Percentiles rank a stretch among this genome's conserved stretches.
phyloP scores from a whole-genome alignment of 78 protist species.

The Creolimax fragrantissima region DNA sequence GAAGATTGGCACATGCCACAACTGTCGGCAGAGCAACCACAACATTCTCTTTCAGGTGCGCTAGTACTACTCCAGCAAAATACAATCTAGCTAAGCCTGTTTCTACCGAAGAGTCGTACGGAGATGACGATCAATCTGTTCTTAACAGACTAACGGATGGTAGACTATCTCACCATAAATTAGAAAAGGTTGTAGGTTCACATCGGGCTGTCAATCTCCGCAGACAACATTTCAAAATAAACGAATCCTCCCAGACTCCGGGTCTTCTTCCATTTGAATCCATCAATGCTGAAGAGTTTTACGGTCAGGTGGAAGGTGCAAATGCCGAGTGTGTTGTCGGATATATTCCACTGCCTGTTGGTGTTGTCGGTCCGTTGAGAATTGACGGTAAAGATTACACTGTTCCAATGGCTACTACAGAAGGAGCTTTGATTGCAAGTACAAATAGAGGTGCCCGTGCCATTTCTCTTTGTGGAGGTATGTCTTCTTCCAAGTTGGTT shows the following conservation, averaged over 20 bases:
- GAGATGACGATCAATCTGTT: too few relatives aligned
- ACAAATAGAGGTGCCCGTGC: slow-evolving; percentile 71
- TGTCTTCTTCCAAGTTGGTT: too few relatives aligned
- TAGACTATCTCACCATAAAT: neutral
- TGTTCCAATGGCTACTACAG: slow-evolving; percentile 84
- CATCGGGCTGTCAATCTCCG: neutral
- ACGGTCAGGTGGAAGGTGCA: neutral
- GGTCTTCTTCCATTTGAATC: neutral
- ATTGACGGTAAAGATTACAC: slow-evolving; percentile 35
- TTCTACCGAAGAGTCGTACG: too few relatives aligned
- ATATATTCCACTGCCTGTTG: slow-evolving; percentile 71
- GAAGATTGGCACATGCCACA: too few relatives aligned
- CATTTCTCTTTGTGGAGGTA: neutral
- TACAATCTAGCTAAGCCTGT: too few relatives aligned
- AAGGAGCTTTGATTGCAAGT: slow-evolving; percentile 72
- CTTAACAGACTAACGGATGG: neutral
- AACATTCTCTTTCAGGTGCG: too few relatives aligned
- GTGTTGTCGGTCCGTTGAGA: slow-evolving; percentile 67
- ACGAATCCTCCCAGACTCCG: neutral
- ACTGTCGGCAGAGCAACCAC: too few relatives aligned
- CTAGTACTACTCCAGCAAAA: too few relatives aligned
- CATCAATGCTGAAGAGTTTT: neutral
- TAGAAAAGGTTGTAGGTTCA: neutral
- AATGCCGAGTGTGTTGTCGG: slow-evolving; percentile 84
- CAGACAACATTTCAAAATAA: neutral